Percentiles rank a stretch among this genome's conserved stretches.
Conservation (phyloP, 176 grass and related monocot genomes). For the Zizania latifolia region DNA sequence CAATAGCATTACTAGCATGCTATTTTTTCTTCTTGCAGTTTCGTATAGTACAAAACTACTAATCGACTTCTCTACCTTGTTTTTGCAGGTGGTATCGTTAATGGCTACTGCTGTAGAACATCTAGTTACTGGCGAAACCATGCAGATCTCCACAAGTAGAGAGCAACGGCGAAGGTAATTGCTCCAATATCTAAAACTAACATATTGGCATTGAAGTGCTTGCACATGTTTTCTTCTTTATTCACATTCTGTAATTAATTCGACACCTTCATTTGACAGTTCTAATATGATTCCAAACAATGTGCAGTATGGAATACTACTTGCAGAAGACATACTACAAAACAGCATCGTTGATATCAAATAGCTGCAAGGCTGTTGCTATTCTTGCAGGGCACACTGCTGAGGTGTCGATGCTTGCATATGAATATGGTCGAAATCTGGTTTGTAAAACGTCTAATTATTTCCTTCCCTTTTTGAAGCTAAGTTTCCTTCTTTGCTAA, state of each 20-base stretch:
- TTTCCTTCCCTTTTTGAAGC: neutral
- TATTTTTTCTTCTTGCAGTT: constrained; percentile 6
- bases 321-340: constrained; percentile 97
- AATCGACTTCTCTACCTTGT: constrained; percentile 15
- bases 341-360: constrained; percentile 95
- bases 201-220: constrained; percentile 4
- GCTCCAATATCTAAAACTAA: constrained; percentile 4
- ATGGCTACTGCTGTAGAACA: constrained; percentile 86
- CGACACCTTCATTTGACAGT: constrained; percentile 3
- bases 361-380: constrained; percentile 91
- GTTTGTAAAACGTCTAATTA: constrained; percentile 34
- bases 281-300: constrained; percentile 33
- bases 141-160: constrained; percentile 83
- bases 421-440: constrained; percentile 92
- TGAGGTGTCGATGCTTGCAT: constrained; percentile 82
- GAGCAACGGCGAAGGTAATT: constrained; percentile 65
- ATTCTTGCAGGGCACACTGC: constrained; percentile 89
- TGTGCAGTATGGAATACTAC: constrained; percentile 96
- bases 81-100: constrained; percentile 76
- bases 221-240: neutral
- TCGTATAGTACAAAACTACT: neutral
- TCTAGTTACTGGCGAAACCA: constrained; percentile 95
- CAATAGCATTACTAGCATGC: neutral
- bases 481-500: neutral
- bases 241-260: constrained; percentile 14